Evolutionary conservation across 352 stramenopile species (phyloP), one percentile per base, ranked within the genome.

Genomic region (Phytopythium aichiense): DNA sequence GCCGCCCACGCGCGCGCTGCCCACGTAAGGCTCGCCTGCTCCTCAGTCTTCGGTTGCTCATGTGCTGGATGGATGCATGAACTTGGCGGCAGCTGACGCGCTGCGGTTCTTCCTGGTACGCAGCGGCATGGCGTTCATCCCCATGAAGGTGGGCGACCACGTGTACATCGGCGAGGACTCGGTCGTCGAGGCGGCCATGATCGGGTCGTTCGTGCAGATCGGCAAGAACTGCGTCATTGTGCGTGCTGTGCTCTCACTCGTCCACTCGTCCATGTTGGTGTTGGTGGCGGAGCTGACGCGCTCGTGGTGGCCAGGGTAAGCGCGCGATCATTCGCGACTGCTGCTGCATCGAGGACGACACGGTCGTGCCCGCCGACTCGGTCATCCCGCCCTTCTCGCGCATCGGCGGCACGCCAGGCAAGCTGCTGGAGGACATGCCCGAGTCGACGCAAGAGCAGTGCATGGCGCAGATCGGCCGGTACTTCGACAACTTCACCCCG

Each of bases 191-290:
- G 88, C 82, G 35, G 84, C 86, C 20, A 87, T 86, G 74, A 91
- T 96, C 64, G 88, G 88, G 25, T 92, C 81, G 31, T 86, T 79
- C 61, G 85, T 93, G 40, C 79, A 91, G 64, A 93, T 96, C 58
- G 88, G 86, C 63, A 81, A 81, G 56, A 91, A 93, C 67, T 93
- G 84, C 65, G 84, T 96, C 54, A 92, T 96, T 66, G 84, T 94
- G 69, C 13, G 73, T 85, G 16, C 2, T 6, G 8, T 30, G 25
- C 25, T 6, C 28, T 37, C 30, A 16, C 49, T 57, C 58, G 13
- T 16, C 40, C 16, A 45, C 0, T 61, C 1, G 28, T 31, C 7
- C 28, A 31, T 13, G 2, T 31, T 20, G n/a, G 48, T 30, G 18
- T 30, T 71, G 7, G 9, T 38, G 30, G 15, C 8, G 33, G 9